Conservation (phyloP, 306 rosid species). For the Glycyrrhiza uralensis region DNA sequence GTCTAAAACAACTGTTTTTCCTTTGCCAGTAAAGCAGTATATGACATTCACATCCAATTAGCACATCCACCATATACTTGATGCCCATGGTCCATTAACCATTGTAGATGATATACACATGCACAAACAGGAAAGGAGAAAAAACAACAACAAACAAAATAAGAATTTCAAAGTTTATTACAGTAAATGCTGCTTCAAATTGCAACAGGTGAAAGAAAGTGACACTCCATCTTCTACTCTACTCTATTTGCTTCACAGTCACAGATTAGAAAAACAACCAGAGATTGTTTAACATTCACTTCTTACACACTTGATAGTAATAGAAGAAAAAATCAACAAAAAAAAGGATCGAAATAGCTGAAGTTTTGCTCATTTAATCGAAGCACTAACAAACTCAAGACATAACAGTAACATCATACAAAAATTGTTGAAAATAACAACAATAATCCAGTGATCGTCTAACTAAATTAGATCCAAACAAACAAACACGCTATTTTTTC, state of each 20-base stretch:
- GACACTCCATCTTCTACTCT: conserved; percentile 15
- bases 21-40: background rate
- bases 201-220: background rate
- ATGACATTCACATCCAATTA: background rate
- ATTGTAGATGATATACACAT: background rate
- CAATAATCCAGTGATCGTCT: background rate
- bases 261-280: background rate
- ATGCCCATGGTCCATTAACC: background rate
- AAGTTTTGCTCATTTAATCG: background rate
- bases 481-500: background rate
- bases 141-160: background rate
- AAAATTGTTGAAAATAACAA: background rate
- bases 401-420: background rate
- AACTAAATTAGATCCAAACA: conserved; percentile 1
- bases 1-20: background rate
- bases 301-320: background rate
- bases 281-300: background rate
- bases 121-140: background rate
- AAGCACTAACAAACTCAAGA: background rate
- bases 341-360: background rate
- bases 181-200: background rate
- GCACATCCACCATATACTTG: background rate
- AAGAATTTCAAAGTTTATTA: background rate
- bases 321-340: background rate
- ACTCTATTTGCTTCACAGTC: conserved; percentile 4